Percentiles rank a stretch among this genome's conserved stretches.
Conservation (phyloP, 164 flowering plant species). For the Vitis rupestris region DNA sequence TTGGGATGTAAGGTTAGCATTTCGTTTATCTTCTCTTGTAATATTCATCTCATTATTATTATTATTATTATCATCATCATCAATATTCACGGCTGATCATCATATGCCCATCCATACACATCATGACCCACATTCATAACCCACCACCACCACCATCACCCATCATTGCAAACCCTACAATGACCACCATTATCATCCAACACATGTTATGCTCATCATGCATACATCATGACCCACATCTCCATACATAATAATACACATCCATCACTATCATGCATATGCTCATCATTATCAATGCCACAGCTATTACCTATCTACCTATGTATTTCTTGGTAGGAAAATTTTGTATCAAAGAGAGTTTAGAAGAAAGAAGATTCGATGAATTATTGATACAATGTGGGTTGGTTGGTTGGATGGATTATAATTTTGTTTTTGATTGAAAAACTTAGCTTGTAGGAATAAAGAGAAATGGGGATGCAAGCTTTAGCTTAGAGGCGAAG, state of each 20-base stretch:
- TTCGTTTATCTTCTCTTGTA: neutral
- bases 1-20: constrained; percentile 84
- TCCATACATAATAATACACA: neutral
- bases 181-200: constrained; percentile 6
- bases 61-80: constrained; percentile 8
- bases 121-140: constrained; percentile 14
- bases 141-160: constrained; percentile 9
- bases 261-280: constrained; percentile 13
- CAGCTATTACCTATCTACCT: neutral
- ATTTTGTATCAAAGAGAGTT: too few relatives aligned
- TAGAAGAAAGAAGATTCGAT: neutral
- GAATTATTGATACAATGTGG: neutral
- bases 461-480: constrained; percentile 71
- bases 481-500: constrained; percentile 51
- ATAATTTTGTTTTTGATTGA: neutral
- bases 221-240: constrained; percentile 22
- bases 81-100: neutral
- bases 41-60: neutral
- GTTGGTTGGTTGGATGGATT: neutral
- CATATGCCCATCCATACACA: neutral
- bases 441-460: constrained; percentile 62
- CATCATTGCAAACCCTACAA: constrained; percentile 5
- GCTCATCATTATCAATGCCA: neutral
- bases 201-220: constrained; percentile 10
- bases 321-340: neutral